Evolutionary conservation across 2,329 filamentous ascomycete genomes (phyloP).

Genomic region (Colletotrichum incanum): DNA sequence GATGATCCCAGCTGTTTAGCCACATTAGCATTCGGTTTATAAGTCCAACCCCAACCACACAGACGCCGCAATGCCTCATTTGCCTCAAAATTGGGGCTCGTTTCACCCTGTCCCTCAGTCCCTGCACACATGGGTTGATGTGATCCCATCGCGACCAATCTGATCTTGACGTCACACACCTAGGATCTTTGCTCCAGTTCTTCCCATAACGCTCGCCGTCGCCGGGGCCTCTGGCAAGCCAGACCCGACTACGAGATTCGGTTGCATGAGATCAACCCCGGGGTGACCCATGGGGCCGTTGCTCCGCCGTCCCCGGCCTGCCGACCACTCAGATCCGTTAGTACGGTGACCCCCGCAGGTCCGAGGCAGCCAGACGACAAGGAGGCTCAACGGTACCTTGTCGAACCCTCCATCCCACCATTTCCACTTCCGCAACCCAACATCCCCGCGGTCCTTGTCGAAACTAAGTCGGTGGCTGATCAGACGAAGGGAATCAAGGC

Average conservation of each 20-base stretch:
- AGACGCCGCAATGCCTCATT: slow-evolving; percentile 42
- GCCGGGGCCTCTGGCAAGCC: slow-evolving; percentile 11
- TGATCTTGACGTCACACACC: slow-evolving; percentile 38
- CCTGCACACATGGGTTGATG: slow-evolving; percentile 21
- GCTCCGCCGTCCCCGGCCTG: slow-evolving; percentile 15
- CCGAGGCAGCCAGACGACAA: not conserved
- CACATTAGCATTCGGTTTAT: slow-evolving; percentile 33
- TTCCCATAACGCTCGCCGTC: not conserved
- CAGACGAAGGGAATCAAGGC: slow-evolving; percentile 39
- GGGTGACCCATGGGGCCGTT: slow-evolving; percentile 22
- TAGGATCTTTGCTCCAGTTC: slow-evolving; percentile 32
- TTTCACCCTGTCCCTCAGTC: slow-evolving; percentile 32
- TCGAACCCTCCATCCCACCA: slow-evolving; percentile 15
- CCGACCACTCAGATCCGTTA: slow-evolving; percentile 19
- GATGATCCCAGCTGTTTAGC: slow-evolving; percentile 25
- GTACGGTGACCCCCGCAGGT: not conserved
- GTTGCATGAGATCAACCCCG: slow-evolving; percentile 38
- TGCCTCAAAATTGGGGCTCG: slow-evolving; percentile 36
- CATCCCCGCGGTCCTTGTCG: slow-evolving; percentile 32
- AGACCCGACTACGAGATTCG: slow-evolving; percentile 14
- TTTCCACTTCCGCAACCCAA: slow-evolving; percentile 4
- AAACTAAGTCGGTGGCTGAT: slow-evolving; percentile 42
- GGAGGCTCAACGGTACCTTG: slow-evolving; percentile 39
- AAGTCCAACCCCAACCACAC: slow-evolving; percentile 36
- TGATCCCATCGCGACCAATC: slow-evolving; percentile 23